phyloP scores from a whole-genome alignment of 2,329 filamentous ascomycete species.

The Sporothrix schenckii region DNA sequence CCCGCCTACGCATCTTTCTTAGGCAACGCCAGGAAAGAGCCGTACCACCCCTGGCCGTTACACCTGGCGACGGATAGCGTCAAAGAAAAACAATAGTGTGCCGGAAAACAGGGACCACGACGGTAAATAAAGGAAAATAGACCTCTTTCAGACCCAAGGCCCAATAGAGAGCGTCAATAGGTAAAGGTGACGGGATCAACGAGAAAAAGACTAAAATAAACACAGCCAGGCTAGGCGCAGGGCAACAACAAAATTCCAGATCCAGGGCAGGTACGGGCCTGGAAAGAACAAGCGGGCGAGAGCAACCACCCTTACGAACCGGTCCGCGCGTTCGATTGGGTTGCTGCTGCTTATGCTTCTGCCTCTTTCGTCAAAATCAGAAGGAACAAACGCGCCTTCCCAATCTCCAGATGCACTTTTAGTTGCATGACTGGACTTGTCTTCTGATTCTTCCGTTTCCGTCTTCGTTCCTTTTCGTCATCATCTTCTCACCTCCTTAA shows the following conservation, averaged over 20 bases:
- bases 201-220: constrained; percentile 26
- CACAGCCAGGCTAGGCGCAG: constrained; percentile 23
- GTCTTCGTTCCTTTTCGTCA: background rate
- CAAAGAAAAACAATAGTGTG: constrained; percentile 12
- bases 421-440: constrained; percentile 17
- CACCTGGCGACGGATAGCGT: constrained; percentile 15
- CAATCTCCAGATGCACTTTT: background rate
- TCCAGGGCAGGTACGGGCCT: background rate
- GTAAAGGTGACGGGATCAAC: background rate
- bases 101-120: constrained; percentile 15
- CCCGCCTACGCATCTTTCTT: background rate
- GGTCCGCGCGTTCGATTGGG: constrained; percentile 22
- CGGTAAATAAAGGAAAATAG: constrained; percentile 11
- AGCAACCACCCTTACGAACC: constrained; percentile 18
- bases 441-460: background rate
- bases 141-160: background rate
- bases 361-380: background rate
- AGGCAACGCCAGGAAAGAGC: constrained; percentile 16
- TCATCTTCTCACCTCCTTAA: background rate
- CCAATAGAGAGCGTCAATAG: background rate
- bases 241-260: constrained; percentile 9
- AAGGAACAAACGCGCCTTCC: constrained; percentile 18
- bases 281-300: background rate
- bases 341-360: constrained; percentile 9
- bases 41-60: constrained; percentile 10